Evolutionary conservation across 2,329 filamentous ascomycete genomes (phyloP).

Genomic region (Purpureocillium lavendulum): DNA sequence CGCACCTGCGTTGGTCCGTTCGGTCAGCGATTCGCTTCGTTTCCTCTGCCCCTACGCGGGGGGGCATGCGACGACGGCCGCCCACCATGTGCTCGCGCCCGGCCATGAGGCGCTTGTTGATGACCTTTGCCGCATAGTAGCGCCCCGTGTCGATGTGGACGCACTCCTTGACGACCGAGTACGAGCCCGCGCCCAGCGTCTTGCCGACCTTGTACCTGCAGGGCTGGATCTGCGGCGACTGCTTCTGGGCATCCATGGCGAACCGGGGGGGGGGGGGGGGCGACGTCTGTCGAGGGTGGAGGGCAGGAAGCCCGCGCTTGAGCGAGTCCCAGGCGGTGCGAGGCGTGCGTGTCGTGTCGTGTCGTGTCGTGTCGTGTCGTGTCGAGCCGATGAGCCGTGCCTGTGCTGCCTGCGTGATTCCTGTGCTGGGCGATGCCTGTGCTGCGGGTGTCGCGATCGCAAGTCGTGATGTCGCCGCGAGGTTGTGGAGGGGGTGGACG

Average conservation of each 20-base stretch:
- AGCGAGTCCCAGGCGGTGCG: too few species aligned
- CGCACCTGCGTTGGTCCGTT: slow-evolving; percentile 59
- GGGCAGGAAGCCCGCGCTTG: too few species aligned
- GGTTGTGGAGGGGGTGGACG: too few species aligned
- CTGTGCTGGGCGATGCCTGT: slow-evolving; percentile 4
- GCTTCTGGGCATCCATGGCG: too few species aligned
- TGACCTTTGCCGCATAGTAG: slow-evolving; percentile 98
- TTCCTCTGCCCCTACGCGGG: too few species aligned
- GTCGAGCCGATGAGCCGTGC: too few species aligned
- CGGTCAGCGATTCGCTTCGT: neutral
- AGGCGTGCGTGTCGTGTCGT: too few species aligned
- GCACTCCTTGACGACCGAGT: slow-evolving; percentile 98
- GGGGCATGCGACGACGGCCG: slow-evolving; percentile 1
- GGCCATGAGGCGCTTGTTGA: slow-evolving; percentile 97
- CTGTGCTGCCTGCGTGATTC: too few species aligned
- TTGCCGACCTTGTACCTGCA: slow-evolving; percentile 99
- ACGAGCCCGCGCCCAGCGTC: slow-evolving; percentile 91
- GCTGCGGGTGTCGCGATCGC: slow-evolving; percentile 9
- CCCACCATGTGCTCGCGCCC: slow-evolving; percentile 94
- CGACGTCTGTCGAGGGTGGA: too few species aligned
- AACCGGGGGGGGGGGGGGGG: too few species aligned
- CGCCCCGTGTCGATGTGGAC: slow-evolving; percentile 96
- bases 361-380: too few species aligned
- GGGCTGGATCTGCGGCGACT: slow-evolving; percentile 68
- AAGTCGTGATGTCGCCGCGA: too few species aligned